phyloP scores from a whole-genome alignment of 805 yeast genomes.

The Metschnikowia sp. region DNA sequence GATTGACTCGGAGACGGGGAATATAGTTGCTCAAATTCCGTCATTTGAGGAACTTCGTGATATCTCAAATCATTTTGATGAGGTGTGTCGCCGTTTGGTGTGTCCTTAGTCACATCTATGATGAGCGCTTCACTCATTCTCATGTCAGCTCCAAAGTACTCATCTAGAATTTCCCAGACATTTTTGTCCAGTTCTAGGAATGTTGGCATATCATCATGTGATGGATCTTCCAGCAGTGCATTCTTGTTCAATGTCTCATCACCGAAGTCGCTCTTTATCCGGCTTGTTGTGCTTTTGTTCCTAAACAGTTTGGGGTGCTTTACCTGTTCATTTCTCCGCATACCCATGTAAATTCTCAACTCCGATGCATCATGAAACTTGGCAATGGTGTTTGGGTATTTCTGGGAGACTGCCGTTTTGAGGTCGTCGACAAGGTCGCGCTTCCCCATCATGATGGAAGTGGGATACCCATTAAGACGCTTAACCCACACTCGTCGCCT shows the following conservation, averaged over 20 bases:
- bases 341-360: constrained; percentile 27
- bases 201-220: neutral
- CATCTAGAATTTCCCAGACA: constrained; percentile 57
- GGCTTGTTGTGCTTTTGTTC: constrained; percentile 1
- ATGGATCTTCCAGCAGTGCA: neutral
- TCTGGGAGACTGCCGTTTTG: constrained; percentile 58
- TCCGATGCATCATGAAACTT: constrained; percentile 68
- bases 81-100: neutral
- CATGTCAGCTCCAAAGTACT: constrained; percentile 67
- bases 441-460: constrained; percentile 61
- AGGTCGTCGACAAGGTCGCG: constrained; percentile 78
- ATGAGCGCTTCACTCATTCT: constrained; percentile 59
- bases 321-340: constrained; percentile 1
- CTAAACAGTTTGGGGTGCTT: neutral
- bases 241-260: constrained; percentile 3
- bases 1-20: constrained; percentile 3
- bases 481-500: constrained; percentile 52
- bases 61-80: neutral
- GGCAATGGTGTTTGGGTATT: constrained; percentile 67
- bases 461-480: constrained; percentile 53
- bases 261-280: constrained; percentile 8
- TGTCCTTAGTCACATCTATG: constrained; percentile 38
- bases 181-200: constrained; percentile 57
- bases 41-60: neutral
- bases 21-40: neutral